These are phyloP conservation scores for Nectriaceae sp. DNA, from an alignment of 2,329 filamentous ascomycete species.

Conservation along the genomic window DNA sequence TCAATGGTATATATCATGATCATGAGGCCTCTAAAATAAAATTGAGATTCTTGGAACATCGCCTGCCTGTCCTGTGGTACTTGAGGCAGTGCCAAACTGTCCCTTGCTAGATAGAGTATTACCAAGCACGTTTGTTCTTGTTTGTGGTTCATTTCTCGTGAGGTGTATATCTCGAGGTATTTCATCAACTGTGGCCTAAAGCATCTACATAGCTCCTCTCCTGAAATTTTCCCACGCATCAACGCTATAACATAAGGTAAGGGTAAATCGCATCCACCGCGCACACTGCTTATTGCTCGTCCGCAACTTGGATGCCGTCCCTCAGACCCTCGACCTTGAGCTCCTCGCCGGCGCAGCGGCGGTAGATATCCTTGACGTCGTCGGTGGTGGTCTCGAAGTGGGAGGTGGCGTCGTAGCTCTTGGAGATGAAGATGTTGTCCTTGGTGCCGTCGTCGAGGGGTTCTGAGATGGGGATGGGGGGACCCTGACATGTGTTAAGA, in stretches of 20 bases:
- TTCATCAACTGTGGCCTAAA: constrained; percentile 22
- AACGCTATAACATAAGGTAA: constrained; percentile 7
- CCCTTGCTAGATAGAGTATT: background rate
- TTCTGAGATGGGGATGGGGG: constrained; percentile 92
- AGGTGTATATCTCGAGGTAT: constrained; percentile 31
- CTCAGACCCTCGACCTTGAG: constrained; percentile 85
- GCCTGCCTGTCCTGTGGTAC: too few species aligned
- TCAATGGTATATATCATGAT: constrained; percentile 22
- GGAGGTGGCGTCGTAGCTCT: constrained; percentile 96
- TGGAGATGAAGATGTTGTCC: constrained; percentile 96
- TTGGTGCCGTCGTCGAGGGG: constrained; percentile 78
- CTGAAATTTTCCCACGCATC: constrained; percentile 11
- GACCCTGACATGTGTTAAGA: constrained; percentile 53
- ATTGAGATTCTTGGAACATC: constrained; percentile 5
- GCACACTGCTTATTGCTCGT: constrained; percentile 53
- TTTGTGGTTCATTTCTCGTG: constrained; percentile 9
- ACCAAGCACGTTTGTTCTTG: constrained; percentile 8
- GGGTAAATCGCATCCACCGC: constrained; percentile 4
- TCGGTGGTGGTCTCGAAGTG: constrained; percentile 94
- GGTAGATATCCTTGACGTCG: constrained; percentile 93
- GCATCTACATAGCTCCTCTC: constrained; percentile 5
- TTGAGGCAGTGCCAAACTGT: too few species aligned
- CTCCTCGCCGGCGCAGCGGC: constrained; percentile 78
- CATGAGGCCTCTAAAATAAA: constrained; percentile 20
- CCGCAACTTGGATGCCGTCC: constrained; percentile 74